A percentile compares a stretch with the other conserved stretches of the same genome.
These are phyloP conservation scores for Grigorovia jiainica DNA, from an alignment of 805 yeast genomes.

Conservation along the genomic window DNA sequence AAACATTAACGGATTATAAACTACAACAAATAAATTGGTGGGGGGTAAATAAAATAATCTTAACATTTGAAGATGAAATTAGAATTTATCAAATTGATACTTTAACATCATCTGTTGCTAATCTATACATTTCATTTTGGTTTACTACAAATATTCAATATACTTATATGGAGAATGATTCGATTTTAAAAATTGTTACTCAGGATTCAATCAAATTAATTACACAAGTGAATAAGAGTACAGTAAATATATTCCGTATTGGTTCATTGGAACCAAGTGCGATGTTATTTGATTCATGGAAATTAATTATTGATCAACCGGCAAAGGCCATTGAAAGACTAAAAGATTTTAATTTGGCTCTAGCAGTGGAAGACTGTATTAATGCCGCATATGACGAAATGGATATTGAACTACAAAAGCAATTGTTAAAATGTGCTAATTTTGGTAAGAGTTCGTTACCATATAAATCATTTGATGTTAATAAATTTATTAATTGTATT, in stretches of 20 bases:
- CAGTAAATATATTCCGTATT: slow-evolving; percentile 58
- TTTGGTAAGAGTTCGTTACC: slow-evolving; percentile 66
- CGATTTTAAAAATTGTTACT: slow-evolving; percentile 63
- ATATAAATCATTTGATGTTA: slow-evolving; percentile 45
- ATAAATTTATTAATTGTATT: slow-evolving; percentile 53
- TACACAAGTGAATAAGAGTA: slow-evolving; percentile 47
- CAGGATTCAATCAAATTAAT: slow-evolving; percentile 48
- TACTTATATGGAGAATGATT: slow-evolving; percentile 46
- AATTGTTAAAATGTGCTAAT: slow-evolving; percentile 66
- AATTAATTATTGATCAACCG: slow-evolving; percentile 53
- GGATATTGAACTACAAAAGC: slow-evolving; percentile 71
- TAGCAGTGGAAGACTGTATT: slow-evolving; percentile 65
- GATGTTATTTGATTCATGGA: slow-evolving; percentile 69
- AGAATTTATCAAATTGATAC: slow-evolving; percentile 48
- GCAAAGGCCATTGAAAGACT: slow-evolving; percentile 78
- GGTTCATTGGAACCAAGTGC: slow-evolving; percentile 84
- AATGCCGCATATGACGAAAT: slow-evolving; percentile 71
- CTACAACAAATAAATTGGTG: slow-evolving; percentile 67
- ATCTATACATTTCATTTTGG: slow-evolving; percentile 45
- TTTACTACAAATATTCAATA: slow-evolving; percentile 37
- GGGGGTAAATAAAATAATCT: slow-evolving; percentile 69
- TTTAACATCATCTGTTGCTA: slow-evolving; percentile 23
- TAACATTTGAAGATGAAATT: slow-evolving; percentile 51
- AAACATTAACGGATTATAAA: slow-evolving; percentile 14
- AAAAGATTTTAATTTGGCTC: slow-evolving; percentile 39